Conservation (phyloP, 441 rosid genomes). For the Erysimum cheiri region DNA sequence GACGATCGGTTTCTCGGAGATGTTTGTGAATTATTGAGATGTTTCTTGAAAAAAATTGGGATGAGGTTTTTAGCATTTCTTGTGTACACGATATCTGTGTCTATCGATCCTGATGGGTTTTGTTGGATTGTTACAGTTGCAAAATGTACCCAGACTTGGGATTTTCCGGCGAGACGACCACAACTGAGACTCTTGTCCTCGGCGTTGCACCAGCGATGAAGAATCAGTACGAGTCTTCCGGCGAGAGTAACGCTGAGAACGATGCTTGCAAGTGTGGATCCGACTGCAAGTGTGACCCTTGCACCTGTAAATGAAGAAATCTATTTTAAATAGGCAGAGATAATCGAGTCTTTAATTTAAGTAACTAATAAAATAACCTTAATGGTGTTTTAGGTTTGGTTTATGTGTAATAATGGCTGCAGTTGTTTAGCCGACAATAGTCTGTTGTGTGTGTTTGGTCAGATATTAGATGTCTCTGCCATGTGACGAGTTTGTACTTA, state of each 20-base stretch:
- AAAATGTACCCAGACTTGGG: constrained; percentile 48
- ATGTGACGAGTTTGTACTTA: constrained; percentile 20
- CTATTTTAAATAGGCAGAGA: constrained; percentile 16
- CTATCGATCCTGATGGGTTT: neutral
- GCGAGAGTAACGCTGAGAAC: constrained; percentile 48
- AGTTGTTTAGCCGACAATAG: constrained; percentile 9
- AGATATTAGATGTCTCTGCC: constrained; percentile 30
- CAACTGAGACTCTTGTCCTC: constrained; percentile 46
- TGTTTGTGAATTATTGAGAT: neutral
- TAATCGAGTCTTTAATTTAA: constrained; percentile 2
- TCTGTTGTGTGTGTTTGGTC: constrained; percentile 12
- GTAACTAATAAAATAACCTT: neutral
- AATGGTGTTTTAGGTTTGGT: constrained; percentile 31
- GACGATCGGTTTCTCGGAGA: neutral
- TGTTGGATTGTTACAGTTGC: constrained; percentile 32
- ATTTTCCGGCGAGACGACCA: constrained; percentile 46
- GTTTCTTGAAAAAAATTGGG: neutral
- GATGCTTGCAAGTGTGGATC: constrained; percentile 68
- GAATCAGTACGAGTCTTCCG: constrained; percentile 47
- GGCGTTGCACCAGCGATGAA: constrained; percentile 61
- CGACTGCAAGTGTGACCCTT: constrained; percentile 60
- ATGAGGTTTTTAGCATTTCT: neutral
- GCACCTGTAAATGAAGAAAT: constrained; percentile 50
- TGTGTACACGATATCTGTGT: neutral
- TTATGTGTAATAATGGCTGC: constrained; percentile 37